Percentiles rank a stretch among this genome's conserved stretches.
Evolutionary conservation across 2,329 filamentous ascomycete species (phyloP).

Genomic region (Colletotrichum simmondsii): DNA sequence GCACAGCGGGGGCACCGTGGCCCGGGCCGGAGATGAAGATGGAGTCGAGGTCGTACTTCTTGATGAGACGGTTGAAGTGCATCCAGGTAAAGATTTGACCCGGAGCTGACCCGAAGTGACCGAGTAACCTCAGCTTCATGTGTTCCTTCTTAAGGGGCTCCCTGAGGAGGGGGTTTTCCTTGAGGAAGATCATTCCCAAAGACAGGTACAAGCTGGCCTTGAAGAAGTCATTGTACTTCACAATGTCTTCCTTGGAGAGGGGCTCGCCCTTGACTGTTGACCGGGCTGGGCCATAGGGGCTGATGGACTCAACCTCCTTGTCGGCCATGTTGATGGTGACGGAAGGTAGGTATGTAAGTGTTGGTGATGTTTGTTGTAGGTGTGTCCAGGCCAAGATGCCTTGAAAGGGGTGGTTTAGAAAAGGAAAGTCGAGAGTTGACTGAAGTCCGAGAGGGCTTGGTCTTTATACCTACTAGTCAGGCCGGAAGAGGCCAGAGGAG

Average conservation of each 20-base stretch:
- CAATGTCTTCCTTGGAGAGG: conserved; percentile 73
- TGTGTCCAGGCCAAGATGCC: conserved; percentile 41
- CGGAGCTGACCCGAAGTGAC: conserved; percentile 84
- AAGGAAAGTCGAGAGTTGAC: not conserved
- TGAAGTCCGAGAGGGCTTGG: not conserved
- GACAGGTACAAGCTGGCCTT: conserved; percentile 80
- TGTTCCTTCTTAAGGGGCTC: conserved; percentile 76
- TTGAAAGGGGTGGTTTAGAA: conserved; percentile 15
- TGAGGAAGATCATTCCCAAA: conserved; percentile 84
- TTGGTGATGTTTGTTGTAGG: not conserved
- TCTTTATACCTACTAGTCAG: conserved; percentile 24
- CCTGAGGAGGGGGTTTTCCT: conserved; percentile 77
- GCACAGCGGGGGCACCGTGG: conserved; percentile 80
- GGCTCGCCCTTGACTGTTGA: conserved; percentile 72
- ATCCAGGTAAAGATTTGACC: conserved; percentile 85
- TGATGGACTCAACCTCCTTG: conserved; percentile 65
- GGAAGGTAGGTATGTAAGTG: conserved; percentile 5
- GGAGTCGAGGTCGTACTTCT: conserved; percentile 79
- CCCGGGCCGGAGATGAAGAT: conserved; percentile 82
- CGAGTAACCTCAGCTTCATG: conserved; percentile 78
- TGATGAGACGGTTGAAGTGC: conserved; percentile 85
- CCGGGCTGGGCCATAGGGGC: conserved; percentile 72
- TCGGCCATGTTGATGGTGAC: conserved; percentile 31
- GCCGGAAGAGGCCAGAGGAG: not conserved
- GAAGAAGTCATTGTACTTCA: conserved; percentile 78